Conservation (phyloP, 192 early-diverging fungal genomes). For the Rhizophagus sp. region DNA sequence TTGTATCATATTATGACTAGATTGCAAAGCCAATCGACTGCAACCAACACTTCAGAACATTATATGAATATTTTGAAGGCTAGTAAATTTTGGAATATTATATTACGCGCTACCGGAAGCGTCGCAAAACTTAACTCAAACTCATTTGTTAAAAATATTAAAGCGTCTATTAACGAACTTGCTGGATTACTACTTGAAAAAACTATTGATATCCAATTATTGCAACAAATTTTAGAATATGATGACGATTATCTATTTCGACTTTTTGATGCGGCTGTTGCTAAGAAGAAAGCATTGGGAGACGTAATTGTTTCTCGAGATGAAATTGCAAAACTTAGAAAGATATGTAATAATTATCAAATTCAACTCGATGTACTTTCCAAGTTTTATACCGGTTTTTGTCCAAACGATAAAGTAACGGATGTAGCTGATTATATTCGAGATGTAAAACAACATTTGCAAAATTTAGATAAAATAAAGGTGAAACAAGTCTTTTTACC, state of each 20-base stretch:
- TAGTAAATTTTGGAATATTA: neutral
- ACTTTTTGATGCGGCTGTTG: neutral
- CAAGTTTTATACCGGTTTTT: neutral
- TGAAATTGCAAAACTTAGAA: neutral
- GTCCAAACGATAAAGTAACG: neutral
- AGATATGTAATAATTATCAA: neutral
- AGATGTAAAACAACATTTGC: neutral
- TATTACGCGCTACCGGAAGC: neutral
- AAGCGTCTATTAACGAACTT: neutral
- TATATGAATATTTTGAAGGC: neutral
- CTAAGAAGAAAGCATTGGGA: neutral
- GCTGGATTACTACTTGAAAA: neutral
- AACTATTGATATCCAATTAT: neutral
- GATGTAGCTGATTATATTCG: neutral
- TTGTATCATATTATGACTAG: conserved; percentile 10
- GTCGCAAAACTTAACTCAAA: neutral
- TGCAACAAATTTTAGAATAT: neutral
- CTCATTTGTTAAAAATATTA: neutral
- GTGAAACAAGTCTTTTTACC: neutral
- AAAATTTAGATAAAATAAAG: neutral
- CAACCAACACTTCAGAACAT: too few relatives aligned
- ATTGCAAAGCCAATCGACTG: neutral
- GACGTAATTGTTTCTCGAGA: neutral
- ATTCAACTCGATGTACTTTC: neutral
- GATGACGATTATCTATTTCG: neutral